A percentile compares a stretch with the other conserved stretches of the same genome.
phyloP scores from a whole-genome alignment of 371 early-diverging fungal genomes.

The Mortierella sp. region DNA sequence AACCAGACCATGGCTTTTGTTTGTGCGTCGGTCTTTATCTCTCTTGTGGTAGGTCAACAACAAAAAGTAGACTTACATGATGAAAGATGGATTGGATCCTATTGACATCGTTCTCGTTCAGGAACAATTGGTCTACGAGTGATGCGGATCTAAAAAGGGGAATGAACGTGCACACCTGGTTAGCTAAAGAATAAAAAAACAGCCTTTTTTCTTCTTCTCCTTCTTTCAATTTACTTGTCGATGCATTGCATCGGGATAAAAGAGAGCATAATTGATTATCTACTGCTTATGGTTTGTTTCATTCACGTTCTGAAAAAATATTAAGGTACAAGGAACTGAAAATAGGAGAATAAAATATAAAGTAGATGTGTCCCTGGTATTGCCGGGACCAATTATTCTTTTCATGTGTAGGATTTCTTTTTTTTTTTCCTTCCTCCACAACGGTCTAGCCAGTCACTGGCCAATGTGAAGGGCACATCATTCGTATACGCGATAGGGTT shows the following conservation, averaged over 20 bases:
- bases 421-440: not conserved
- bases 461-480: not conserved
- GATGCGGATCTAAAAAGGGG: slow-evolving; percentile 39
- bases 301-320: not conserved
- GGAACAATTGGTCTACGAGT: slow-evolving; percentile 42
- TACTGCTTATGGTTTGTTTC: not conserved
- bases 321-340: not conserved
- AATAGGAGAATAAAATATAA: not conserved
- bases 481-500: too few species aligned
- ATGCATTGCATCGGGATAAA: not conserved
- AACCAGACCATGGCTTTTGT: too few species aligned
- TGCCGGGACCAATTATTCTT: not conserved
- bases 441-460: not conserved
- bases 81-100: slow-evolving; percentile 49
- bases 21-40: too few species aligned
- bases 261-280: not conserved
- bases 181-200: not conserved
- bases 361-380: not conserved
- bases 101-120: slow-evolving; percentile 44
- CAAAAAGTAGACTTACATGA: slow-evolving; percentile 25
- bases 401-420: not conserved
- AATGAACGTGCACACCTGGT: not conserved
- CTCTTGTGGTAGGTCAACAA: not conserved
- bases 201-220: too few species aligned
- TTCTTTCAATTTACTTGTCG: not conserved